These are phyloP conservation scores for Ogataea polymorpha DNA, from an alignment of 805 yeast species.

Conservation along the genomic window DNA sequence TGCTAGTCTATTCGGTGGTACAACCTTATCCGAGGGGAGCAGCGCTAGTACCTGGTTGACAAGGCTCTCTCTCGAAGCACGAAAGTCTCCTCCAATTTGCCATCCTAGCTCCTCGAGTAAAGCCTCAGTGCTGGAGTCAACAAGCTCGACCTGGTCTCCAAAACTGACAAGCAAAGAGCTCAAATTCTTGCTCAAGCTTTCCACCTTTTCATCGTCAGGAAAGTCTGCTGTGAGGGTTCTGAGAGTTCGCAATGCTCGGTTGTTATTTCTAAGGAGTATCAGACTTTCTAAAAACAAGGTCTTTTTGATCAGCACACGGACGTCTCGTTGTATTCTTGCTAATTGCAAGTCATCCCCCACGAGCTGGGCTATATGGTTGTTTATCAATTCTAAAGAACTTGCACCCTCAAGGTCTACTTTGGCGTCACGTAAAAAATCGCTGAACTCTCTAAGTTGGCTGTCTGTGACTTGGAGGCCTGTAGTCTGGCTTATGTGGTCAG, in stretches of 20 bases:
- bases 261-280: constrained; percentile 31
- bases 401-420: constrained; percentile 6
- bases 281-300: constrained; percentile 41
- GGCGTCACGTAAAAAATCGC: constrained; percentile 7
- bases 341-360: background rate
- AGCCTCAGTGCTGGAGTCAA: constrained; percentile 11
- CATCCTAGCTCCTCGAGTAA: constrained; percentile 20
- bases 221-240: constrained; percentile 28
- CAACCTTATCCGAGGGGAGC: constrained; percentile 44
- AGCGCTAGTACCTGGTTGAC: constrained; percentile 41
- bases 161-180: constrained; percentile 25
- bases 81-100: constrained; percentile 10
- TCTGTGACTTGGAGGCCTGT: constrained; percentile 19
- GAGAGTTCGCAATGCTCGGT: constrained; percentile 37
- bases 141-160: constrained; percentile 22
- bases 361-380: constrained; percentile 5
- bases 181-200: constrained; percentile 12
- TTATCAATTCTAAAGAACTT: constrained; percentile 2
- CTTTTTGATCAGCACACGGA: constrained; percentile 36
- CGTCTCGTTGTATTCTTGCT: constrained; percentile 8
- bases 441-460: constrained; percentile 1
- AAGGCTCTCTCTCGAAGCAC: constrained; percentile 38
- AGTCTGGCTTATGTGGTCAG: constrained; percentile 13
- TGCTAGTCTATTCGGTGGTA: constrained; percentile 51
- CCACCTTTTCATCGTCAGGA: constrained; percentile 16